phyloP scores from a whole-genome alignment of 371 early-diverging fungal genomes.

The Mortierella sp. region DNA sequence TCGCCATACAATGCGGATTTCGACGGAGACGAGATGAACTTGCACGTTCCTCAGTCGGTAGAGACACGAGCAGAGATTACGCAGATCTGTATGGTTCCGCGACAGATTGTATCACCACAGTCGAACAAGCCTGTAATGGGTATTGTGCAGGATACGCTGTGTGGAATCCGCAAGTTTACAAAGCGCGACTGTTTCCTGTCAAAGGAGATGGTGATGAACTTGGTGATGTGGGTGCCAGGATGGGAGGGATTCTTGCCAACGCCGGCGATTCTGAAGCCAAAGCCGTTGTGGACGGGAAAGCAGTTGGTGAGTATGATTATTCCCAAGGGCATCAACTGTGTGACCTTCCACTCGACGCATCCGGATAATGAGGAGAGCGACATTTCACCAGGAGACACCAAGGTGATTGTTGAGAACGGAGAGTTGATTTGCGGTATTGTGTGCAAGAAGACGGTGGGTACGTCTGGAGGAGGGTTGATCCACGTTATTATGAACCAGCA shows the following conservation, averaged over 20 bases:
- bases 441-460: slow-evolving; percentile 98
- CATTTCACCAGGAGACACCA: slow-evolving; percentile 92
- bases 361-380: slow-evolving; percentile 83
- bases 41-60: slow-evolving; percentile 99
- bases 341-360: slow-evolving; percentile 82
- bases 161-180: slow-evolving; percentile 97
- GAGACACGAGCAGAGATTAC: slow-evolving; percentile 96
- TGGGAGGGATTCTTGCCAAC: slow-evolving; percentile 96
- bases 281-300: slow-evolving; percentile 99
- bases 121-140: slow-evolving; percentile 99
- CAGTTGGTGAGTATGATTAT: slow-evolving; percentile 96
- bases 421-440: slow-evolving; percentile 95
- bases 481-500: slow-evolving; percentile 98
- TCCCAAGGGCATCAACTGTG: slow-evolving; percentile 91
- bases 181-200: slow-evolving; percentile 93
- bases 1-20: slow-evolving; percentile 99
- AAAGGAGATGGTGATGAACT: slow-evolving; percentile 94
- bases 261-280: slow-evolving; percentile 96
- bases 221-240: slow-evolving; percentile 94
- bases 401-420: slow-evolving; percentile 96
- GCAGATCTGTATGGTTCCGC: slow-evolving; percentile 98
- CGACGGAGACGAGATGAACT: slow-evolving; percentile 99
- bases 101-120: slow-evolving; percentile 99
- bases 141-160: slow-evolving; percentile 99
- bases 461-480: slow-evolving; percentile 92